Evolutionary conservation across 805 yeast genomes (phyloP), one percentile per base, ranked within the genome.

Genomic region (Saturnispora serradocipensis): DNA sequence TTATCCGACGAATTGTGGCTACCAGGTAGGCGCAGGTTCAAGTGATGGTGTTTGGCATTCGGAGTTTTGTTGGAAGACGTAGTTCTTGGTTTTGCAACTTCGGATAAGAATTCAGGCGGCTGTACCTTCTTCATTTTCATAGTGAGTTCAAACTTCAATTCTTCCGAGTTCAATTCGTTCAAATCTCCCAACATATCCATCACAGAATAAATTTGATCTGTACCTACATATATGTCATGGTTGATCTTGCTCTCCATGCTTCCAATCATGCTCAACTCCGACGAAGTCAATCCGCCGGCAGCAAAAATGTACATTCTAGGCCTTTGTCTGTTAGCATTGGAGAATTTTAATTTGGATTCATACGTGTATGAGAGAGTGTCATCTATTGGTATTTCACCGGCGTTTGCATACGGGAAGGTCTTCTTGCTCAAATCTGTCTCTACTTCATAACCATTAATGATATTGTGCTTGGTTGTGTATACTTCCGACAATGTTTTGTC

Each of bases 221-320:
- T 81, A 0, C 98, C 98, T 53, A 91, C 69, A 54, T 84, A 79
- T 16, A 93, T 76, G 54, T 88, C 96, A 62, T 80, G 83, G 60
- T 84, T 79, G 52, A 79, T 72, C 44, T 74, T 65, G 16, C 70
- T 67, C 8, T 88, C 77, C 45, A 88, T 72, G 56, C 87, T 91
- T 59, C 86, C 83, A 4, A 83, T 81, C 11, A 87, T 76, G 55
- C 91, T 77, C 28, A 85, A 70, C 66, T 93, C 99, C 2, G 90
- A 77, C 57, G 84, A 79, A 0, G 98, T 88, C 20, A 86, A 67
- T 8, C 98, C 99, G 22, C 99, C 99, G 2, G 95, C 84, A 27
- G 88, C 77, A 61, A 81, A 93, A 52, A 89, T 78, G 57, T 90
- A 78, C 7, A 90, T 72, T 47, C 93, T 72, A 62, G 88, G 96